These are phyloP conservation scores for Psilocybe cubensis DNA, from an alignment of 768 basidiomycete species.

Conservation along the genomic window DNA sequence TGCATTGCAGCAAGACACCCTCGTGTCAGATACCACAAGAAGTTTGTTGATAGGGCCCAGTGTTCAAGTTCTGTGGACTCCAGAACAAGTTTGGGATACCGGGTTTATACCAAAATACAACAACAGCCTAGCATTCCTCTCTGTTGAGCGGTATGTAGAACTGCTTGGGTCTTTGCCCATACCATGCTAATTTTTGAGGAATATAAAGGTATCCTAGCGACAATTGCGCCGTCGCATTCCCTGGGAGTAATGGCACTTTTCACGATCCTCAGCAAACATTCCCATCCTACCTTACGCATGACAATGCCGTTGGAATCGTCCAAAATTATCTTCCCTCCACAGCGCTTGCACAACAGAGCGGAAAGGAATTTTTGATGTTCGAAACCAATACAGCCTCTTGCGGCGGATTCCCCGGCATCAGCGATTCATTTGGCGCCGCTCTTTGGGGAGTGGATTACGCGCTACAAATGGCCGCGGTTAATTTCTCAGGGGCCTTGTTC, in stretches of 20 bases:
- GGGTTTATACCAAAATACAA: conserved; percentile 52
- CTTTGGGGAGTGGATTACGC: conserved; percentile 69
- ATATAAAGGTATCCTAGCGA: conserved; percentile 54
- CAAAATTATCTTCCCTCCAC: conserved; percentile 57
- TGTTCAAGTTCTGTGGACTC: conserved; percentile 52
- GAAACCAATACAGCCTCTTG: conserved; percentile 75
- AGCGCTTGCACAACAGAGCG: conserved; percentile 42
- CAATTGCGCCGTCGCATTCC: conserved; percentile 58
- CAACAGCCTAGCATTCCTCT: conserved; percentile 43
- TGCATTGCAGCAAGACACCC: conserved; percentile 44
- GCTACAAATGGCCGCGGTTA: conserved; percentile 58
- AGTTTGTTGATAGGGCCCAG: conserved; percentile 62
- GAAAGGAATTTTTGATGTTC: conserved; percentile 62
- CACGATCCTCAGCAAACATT: conserved; percentile 52
- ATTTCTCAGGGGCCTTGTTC: conserved; percentile 53
- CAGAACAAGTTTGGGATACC: conserved; percentile 56
- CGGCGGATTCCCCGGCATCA: conserved; percentile 68
- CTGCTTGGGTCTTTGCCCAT: conserved; percentile 15
- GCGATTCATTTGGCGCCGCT: conserved; percentile 64
- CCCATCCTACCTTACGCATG: conserved; percentile 64
- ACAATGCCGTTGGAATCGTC: conserved; percentile 53
- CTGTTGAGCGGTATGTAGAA: conserved; percentile 61
- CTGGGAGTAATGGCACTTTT: conserved; percentile 39
- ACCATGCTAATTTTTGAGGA: conserved; percentile 1
- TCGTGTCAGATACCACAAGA: conserved; percentile 28